Evolutionary conservation across 2,329 filamentous ascomycete species (phyloP), one percentile per base, ranked within the genome.

Genomic region (Trichoderma sp.): DNA sequence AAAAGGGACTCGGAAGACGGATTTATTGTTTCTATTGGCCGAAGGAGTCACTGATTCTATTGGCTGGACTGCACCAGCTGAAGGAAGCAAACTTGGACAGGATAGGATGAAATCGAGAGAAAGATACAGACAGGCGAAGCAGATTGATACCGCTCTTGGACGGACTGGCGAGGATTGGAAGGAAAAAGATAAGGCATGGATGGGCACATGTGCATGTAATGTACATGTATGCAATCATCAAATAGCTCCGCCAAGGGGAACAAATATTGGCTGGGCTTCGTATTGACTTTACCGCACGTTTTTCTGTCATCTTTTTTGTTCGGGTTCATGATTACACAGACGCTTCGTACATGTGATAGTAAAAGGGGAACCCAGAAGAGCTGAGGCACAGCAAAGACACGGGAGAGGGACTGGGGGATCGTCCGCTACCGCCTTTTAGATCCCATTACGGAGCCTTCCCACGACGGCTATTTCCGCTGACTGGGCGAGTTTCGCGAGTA

Each of bases 391-490:
- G 33, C 18, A 33, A 35, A 8, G 16, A 45, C 16, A 33, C 27
- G 56, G 9, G 41, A 3, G 9, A 21, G 50, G 11, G 56, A 21
- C 69, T 64, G 60, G 69, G 60, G 69, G 69, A 72, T 72, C 69
- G 69, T 72, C 69, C 69, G 69, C 69, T 72, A 72, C 69, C 69
- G 69, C 69, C 69, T 50, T 72, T 72, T 56, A 65, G 60, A 64
- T 64, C 56, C 53, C 27, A 31, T 63, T 21, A 33, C 60, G 60
- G 60, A 35, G 60, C 60, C 60, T 63, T 63, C 60, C 18, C 29
- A 63, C 16, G 60, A 50, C 68, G 68, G 68, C 59, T 63, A 63
- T 71, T 71, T 45, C 38, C 35, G 56, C 68, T 63, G n/a, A 18
- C 68, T 63, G 21, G 16, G 9, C 12, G 14, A 68, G 18, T 21